Base-by-base conservation (phyloP, 345 rosid genomes). In the Moricandia arvensis region DNA sequence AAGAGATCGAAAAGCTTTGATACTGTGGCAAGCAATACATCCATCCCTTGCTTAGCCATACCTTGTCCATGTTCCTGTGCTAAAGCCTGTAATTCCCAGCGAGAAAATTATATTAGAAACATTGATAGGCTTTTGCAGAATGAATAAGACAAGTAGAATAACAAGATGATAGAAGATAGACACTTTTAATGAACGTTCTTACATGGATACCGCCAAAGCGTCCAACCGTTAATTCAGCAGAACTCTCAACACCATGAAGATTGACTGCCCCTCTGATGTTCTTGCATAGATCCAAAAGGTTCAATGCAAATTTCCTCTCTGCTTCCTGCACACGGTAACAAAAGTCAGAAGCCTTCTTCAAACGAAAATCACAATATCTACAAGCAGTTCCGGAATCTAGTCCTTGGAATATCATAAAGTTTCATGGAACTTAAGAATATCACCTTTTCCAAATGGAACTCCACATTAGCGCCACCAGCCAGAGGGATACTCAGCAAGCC, bases 381-480 rank as follows among this genome's bases (percentile, higher is more conserved):
- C 34, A 13, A 15, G 31, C 10, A 51, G 67, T 41, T 41, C 24
- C 24, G 1, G 24, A 21, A 21, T 2, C 24, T 21, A 21, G 24
- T 21, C 24, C 24, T 21, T 21, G 24, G 24, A 21, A 21, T 0
- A 21, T 21, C 24, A 21, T 21, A 21, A 21, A 21, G 24, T 21
- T 21, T 21, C 4, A 62, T 34, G 62, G 37, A 75, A 47, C 59
- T 45, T n/a, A 63, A 11, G 43, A 57, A 68, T 54, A 65, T 33
- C 31, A 95, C 99, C 99, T 92, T 86, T 54, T 89, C 87, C 85
- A 95, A 72, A 71, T 81, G 85, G 82, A 90, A 88, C 59, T 78
- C 83, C 73, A 74, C 74, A 38, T 61, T 61, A 59, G 68, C 77
- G 74, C 83, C 87, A 49, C 72, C 79, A 33, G 71, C 81, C 74